phyloP scores from a whole-genome alignment of 2,329 filamentous ascomycete species.

The Stagonosporopsis rhizophila region DNA sequence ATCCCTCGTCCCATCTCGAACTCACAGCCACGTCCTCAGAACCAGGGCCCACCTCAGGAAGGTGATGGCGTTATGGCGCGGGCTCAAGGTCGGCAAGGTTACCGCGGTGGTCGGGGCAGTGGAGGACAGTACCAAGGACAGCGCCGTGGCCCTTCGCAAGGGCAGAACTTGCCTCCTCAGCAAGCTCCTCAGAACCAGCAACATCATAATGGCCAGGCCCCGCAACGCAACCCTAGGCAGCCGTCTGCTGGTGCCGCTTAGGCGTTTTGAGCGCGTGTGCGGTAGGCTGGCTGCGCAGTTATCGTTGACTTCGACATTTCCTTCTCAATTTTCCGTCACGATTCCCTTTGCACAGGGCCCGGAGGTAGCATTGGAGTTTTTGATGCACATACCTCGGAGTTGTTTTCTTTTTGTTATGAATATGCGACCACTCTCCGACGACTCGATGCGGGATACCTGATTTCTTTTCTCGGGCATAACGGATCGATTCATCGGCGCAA shows the following conservation, averaged over 20 bases:
- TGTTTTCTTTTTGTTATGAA: slow-evolving; percentile 38
- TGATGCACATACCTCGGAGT: slow-evolving; percentile 39
- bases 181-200: slow-evolving; percentile 35
- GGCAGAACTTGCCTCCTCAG: slow-evolving; percentile 23
- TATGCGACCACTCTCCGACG: slow-evolving; percentile 41
- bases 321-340: slow-evolving; percentile 33
- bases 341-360: slow-evolving; percentile 42
- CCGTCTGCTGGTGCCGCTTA: slow-evolving; percentile 44
- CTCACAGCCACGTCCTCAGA: slow-evolving; percentile 45
- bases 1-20: slow-evolving; percentile 83
- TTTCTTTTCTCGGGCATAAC: slow-evolving; percentile 39
- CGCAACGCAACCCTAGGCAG: slow-evolving; percentile 45
- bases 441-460: slow-evolving; percentile 47
- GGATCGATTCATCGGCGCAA: slow-evolving; percentile 45
- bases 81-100: slow-evolving; percentile 39
- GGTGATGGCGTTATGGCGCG: slow-evolving; percentile 34
- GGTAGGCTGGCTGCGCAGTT: slow-evolving; percentile 40
- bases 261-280: slow-evolving; percentile 14
- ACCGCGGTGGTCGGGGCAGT: slow-evolving; percentile 46
- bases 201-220: slow-evolving; percentile 46
- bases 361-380: slow-evolving; percentile 32
- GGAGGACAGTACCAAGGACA: slow-evolving; percentile 44
- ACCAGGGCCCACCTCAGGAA: slow-evolving; percentile 34
- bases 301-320: slow-evolving; percentile 34
- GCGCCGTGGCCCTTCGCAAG: slow-evolving; percentile 32